phyloP scores from a whole-genome alignment of 2,329 filamentous ascomycete species.

The Penicillium frequentans region DNA sequence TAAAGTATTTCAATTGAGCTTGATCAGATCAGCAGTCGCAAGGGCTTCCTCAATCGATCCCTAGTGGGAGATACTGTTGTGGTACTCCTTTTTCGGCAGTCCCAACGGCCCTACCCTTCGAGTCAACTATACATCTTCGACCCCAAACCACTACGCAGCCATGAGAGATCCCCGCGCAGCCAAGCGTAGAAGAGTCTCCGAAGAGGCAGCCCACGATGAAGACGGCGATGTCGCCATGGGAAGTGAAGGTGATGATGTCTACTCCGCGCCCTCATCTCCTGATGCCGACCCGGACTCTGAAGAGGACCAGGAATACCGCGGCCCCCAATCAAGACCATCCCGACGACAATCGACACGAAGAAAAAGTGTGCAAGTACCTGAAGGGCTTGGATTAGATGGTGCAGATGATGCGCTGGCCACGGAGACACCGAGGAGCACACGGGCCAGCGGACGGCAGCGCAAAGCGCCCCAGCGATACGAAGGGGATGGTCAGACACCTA shows the following conservation, averaged over 20 bases:
- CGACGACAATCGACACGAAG: constrained; percentile 24
- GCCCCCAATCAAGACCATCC: constrained; percentile 19
- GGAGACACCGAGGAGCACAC: constrained; percentile 27
- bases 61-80: neutral
- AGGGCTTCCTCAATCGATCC: neutral
- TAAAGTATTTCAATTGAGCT: neutral
- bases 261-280: constrained; percentile 16
- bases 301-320: constrained; percentile 17
- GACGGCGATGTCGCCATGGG: constrained; percentile 35
- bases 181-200: constrained; percentile 39
- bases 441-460: constrained; percentile 37
- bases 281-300: constrained; percentile 14
- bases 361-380: constrained; percentile 4
- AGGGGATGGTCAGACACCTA: constrained; percentile 24
- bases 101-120: neutral
- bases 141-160: neutral
- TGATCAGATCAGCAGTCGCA: neutral
- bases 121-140: neutral
- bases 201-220: constrained; percentile 22
- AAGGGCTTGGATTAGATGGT: constrained; percentile 7
- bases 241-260: constrained; percentile 17
- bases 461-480: constrained; percentile 35
- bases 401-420: constrained; percentile 9
- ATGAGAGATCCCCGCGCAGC: constrained; percentile 37
- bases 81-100: neutral